Base-by-base conservation (phyloP, 2,329 filamentous ascomycete genomes). In the Diaporthe vexans region DNA sequence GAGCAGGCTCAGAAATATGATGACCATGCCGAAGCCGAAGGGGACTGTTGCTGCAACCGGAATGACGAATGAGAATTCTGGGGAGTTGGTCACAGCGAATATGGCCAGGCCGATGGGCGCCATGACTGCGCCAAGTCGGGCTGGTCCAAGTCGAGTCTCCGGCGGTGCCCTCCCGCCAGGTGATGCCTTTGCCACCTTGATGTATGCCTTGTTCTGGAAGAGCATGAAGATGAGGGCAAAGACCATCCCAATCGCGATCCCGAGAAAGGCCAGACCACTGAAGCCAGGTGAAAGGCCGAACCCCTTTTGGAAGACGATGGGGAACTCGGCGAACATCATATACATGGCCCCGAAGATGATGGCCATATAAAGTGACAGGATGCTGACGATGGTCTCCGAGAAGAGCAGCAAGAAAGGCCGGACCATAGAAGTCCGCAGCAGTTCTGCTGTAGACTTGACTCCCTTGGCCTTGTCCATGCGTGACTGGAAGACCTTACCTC, bases 391-490 rank as follows among this genome's bases (percentile, higher is more conserved):
- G 5, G 92, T 91, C 77, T 94, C 92, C 70, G 83, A 83, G 83
- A 93, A 90, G 1, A 94, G 85, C 7, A 94, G 84, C 52, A 91
- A 81, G 90, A 90, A 92, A 0, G 92, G 92, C 1, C 92, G 86
- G 58, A 86, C 83, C 29, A 93, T 84, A 5, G 90, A 87, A 4
- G 87, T 86, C 69, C 86, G 86, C 79, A 92, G 88, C 52, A 88
- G 86, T 68, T 86, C 81, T 3, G 78, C 79, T 0, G 46, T 72
- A 1, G 58, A 57, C 58, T 67, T 57, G n/a, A 54, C 56, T 19
- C 48, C 61, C 19, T 68, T 73, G 51, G 35, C 54, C n/a, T 46
- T 68, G 11, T 56, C 52, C 58, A 68, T 57, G 52, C 33, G 52
- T 1, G 56, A 74, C 37, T 48, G 26, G 11, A 67, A 73, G 35